Conservation (phyloP, 345 rosid genomes). For the Eucalyptus brandiana region DNA sequence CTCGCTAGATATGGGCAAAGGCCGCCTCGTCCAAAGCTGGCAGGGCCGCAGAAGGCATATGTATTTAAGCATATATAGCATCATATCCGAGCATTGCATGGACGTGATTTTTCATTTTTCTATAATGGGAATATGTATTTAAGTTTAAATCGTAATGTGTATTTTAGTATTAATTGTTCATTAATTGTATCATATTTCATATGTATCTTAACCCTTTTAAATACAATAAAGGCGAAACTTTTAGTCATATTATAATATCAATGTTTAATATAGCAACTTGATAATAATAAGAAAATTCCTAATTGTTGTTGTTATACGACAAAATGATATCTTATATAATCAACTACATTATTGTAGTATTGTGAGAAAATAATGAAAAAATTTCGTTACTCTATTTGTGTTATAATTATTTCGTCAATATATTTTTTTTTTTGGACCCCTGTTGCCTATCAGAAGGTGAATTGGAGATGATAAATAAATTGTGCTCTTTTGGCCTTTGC, state of each 20-base stretch:
- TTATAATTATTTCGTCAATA: accelerated
- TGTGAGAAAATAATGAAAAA: not conserved
- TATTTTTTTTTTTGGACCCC: accelerated
- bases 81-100: no score
- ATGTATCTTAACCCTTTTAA: not conserved
- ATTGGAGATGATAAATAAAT: no score
- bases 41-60: accelerated
- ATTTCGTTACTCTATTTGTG: accelerated
- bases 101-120: no score
- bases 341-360: not conserved
- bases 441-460: accelerated
- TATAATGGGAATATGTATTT: not conserved
- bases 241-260: no score
- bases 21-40: accelerated
- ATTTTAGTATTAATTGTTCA: not conserved
- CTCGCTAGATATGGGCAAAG: no score
- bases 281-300: not conserved
- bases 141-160: not conserved
- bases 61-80: no score
- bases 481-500: not conserved
- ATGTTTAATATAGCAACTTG: accelerated
- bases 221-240: not conserved
- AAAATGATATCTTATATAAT: no score
- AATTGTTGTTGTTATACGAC: not conserved
- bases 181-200: not conserved